Conservation (phyloP, 192 early-diverging fungal species). For the Linnemannia zychae region DNA sequence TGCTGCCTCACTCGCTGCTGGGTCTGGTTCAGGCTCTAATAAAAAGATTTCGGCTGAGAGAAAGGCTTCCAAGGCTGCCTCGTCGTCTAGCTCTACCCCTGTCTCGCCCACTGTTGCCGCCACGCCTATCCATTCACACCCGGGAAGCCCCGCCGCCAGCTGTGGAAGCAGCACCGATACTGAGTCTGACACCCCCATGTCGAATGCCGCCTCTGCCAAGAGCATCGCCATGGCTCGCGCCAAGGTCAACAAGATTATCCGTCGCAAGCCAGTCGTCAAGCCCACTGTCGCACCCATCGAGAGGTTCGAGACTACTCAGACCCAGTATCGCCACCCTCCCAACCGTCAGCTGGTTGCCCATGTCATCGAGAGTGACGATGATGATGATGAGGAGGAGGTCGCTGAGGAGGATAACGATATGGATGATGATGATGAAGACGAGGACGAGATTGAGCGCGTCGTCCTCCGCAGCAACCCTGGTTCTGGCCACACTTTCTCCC, state of each 20-base stretch:
- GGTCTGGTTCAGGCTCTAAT: neutral
- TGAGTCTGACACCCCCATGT: conserved; percentile 30
- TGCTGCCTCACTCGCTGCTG: conserved; percentile 14
- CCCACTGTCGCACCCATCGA: neutral
- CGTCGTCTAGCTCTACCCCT: conserved; percentile 11
- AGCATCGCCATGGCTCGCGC: conserved; percentile 41
- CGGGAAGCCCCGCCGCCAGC: conserved; percentile 3
- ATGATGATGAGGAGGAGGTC: conserved; percentile 6
- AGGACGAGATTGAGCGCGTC: conserved; percentile 44
- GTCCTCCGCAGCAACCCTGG: conserved; percentile 34
- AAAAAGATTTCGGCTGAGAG: conserved; percentile 20
- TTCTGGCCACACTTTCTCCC: neutral
- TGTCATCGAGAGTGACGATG: conserved; percentile 1
- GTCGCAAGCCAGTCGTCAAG: conserved; percentile 12
- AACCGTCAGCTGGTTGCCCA: neutral
- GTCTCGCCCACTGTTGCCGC: conserved; percentile 1
- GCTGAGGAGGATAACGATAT: conserved; percentile 17
- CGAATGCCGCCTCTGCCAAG: conserved; percentile 10
- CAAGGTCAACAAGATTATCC: conserved; percentile 34
- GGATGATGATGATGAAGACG: conserved; percentile 22
- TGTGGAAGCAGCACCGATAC: conserved; percentile 40
- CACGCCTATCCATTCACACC: conserved; percentile 4
- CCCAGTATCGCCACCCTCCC: neutral
- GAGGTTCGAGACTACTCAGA: neutral
- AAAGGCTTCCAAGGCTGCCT: conserved; percentile 24